A percentile compares a stretch with the other conserved stretches of the same genome.
Evolutionary conservation across 169 alveolate genomes (phyloP).

Genomic region (Theileria orientalis): DNA sequence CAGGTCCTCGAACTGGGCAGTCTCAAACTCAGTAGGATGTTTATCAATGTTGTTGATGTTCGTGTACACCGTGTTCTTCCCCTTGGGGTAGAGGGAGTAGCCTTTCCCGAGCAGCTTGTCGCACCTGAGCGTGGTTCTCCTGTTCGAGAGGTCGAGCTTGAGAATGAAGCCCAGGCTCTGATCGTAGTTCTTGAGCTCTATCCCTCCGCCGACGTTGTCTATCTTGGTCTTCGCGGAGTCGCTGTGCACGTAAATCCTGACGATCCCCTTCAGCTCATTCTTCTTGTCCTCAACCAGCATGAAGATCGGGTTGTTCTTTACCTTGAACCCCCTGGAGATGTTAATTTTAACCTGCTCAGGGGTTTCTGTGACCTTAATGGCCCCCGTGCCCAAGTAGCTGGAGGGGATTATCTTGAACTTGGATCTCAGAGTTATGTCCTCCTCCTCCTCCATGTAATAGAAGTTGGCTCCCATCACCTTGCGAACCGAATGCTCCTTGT

Average conservation of each 20-base stretch:
- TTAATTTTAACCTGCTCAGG: neutral
- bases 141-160: neutral
- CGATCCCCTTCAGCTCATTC: neutral
- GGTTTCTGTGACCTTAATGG: neutral
- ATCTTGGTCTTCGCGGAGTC: neutral
- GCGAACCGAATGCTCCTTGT: neutral
- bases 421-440: neutral
- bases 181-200: neutral
- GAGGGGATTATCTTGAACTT: neutral
- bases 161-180: neutral
- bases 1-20: constrained; percentile 21
- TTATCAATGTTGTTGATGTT: neutral
- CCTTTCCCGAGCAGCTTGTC: neutral
- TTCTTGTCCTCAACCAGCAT: neutral
- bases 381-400: neutral
- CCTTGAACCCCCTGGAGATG: neutral
- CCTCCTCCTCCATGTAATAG: neutral
- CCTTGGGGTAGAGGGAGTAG: constrained; percentile 12
- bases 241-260: constrained; percentile 4
- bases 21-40: constrained; percentile 9
- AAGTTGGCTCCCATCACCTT: neutral
- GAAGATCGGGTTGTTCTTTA: neutral
- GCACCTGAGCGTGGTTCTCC: neutral
- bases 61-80: constrained; percentile 1
- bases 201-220: neutral